Conservation (phyloP, 441 rosid genomes). For the Sinapis alba region DNA sequence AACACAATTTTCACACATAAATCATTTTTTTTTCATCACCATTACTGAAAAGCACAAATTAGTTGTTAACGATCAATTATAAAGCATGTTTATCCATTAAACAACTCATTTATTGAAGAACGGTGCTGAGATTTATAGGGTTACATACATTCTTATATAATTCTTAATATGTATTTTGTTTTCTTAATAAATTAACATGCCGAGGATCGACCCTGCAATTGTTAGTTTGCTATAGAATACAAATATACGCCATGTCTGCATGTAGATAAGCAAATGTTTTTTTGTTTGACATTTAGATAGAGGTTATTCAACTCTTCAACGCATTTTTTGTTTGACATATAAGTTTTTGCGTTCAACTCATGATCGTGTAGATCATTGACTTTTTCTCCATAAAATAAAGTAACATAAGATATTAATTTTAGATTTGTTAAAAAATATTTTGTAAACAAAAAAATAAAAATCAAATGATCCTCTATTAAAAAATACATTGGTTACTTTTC, state of each 20-base stretch:
- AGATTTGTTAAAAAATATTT: background rate
- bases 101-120: background rate
- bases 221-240: background rate
- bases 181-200: background rate
- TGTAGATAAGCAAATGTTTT: background rate
- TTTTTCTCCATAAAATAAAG: background rate
- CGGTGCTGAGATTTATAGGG: no score
- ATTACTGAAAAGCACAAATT: background rate
- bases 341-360: background rate
- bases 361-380: background rate
- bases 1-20: background rate
- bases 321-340: background rate
- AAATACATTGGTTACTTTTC: background rate
- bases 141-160: no score
- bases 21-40: background rate
- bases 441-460: background rate
- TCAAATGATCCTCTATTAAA: background rate
- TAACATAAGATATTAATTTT: background rate
- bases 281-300: background rate
- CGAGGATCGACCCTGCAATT: background rate
- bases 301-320: background rate
- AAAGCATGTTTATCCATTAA: background rate
- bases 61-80: background rate
- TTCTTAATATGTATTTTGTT: no score
- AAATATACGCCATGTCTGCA: background rate